Conservation (phyloP, 2,329 filamentous ascomycete genomes). For the Penicillium hordei region DNA sequence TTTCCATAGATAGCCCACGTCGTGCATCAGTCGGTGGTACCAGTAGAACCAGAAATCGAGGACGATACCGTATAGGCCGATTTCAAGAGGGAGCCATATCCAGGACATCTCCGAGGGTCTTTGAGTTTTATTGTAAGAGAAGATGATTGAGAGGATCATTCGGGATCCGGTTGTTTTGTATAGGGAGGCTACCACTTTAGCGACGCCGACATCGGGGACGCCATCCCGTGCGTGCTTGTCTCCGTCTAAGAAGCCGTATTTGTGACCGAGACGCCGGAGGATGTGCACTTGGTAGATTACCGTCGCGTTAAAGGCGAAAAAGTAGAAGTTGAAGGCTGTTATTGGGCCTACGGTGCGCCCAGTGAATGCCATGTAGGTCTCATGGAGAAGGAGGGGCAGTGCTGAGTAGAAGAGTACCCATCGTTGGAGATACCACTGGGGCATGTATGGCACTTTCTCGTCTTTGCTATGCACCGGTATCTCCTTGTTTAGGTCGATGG, state of each 20-base stretch:
- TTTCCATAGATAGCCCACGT: conserved; percentile 43
- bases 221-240: conserved; percentile 36
- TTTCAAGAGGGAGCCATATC: conserved; percentile 40
- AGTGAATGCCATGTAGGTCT: conserved; percentile 34
- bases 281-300: conserved; percentile 39
- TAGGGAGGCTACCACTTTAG: conserved; percentile 36
- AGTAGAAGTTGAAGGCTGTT: conserved; percentile 42
- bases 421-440: conserved; percentile 37
- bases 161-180: conserved; percentile 37
- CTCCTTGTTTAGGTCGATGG: conserved; percentile 25
- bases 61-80: conserved; percentile 25
- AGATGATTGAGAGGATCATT: conserved; percentile 33
- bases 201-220: conserved; percentile 43
- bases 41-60: conserved; percentile 30
- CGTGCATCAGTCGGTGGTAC: conserved; percentile 43
- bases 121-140: conserved; percentile 31
- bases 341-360: conserved; percentile 33
- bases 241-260: conserved; percentile 24
- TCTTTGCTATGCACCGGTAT: conserved; percentile 44
- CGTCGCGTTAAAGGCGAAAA: conserved; percentile 41
- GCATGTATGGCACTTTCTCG: conserved; percentile 44
- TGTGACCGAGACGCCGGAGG: conserved; percentile 23
- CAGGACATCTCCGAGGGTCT: conserved; percentile 31
- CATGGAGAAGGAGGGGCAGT: conserved; percentile 42
- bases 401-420: conserved; percentile 45